A percentile compares a stretch with the other conserved stretches of the same genome.
These are phyloP conservation scores for Protoeuglena noctilucae DNA, from an alignment of 139 green algal species.

Conservation along the genomic window DNA sequence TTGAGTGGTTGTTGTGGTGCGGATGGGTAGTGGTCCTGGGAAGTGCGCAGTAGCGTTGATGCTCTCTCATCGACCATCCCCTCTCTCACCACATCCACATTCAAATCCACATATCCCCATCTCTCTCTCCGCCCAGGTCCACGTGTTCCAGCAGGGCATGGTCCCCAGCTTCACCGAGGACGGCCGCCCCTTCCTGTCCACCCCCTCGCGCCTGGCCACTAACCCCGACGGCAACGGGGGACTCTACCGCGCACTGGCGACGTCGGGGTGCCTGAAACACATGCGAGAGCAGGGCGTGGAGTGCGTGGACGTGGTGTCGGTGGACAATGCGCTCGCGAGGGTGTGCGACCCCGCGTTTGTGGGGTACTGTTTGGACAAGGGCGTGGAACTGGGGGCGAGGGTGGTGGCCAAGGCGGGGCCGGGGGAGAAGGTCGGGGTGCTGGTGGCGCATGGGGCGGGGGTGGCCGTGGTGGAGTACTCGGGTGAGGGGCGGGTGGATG, in stretches of 20 bases:
- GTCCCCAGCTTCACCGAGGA: slow-evolving; percentile 67
- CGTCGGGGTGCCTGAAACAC: slow-evolving; percentile 28
- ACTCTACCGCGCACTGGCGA: slow-evolving; percentile 64
- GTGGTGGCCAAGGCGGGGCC: slow-evolving; percentile 58
- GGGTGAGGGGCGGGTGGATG: too few relatives aligned
- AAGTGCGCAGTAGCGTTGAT: too few relatives aligned
- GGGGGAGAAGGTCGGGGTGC: slow-evolving; percentile 71
- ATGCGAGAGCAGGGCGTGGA: slow-evolving; percentile 61
- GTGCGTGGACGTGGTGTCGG: slow-evolving; percentile 62
- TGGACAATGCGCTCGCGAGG: slow-evolving; percentile 75
- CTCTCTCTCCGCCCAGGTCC: slow-evolving; percentile 37
- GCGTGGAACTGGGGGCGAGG: slow-evolving; percentile 30
- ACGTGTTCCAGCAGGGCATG: slow-evolving; percentile 78
- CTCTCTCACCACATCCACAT: too few relatives aligned
- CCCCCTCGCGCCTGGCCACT: slow-evolving; percentile 30
- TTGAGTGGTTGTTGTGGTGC: too few relatives aligned
- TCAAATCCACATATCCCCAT: too few relatives aligned
- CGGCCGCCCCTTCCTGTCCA: slow-evolving; percentile 67
- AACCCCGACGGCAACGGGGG: slow-evolving; percentile 91
- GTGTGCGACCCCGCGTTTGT: slow-evolving; percentile 63
- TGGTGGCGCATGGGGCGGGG: slow-evolving; percentile 16
- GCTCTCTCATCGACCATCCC: too few relatives aligned
- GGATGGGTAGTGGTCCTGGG: too few relatives aligned
- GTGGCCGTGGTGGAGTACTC: slow-evolving; percentile 79
- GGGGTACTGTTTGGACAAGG: slow-evolving; percentile 40